These are phyloP conservation scores for Oryza glumipatula DNA, from an alignment of 176 grass and related monocot species.

Conservation along the genomic window DNA sequence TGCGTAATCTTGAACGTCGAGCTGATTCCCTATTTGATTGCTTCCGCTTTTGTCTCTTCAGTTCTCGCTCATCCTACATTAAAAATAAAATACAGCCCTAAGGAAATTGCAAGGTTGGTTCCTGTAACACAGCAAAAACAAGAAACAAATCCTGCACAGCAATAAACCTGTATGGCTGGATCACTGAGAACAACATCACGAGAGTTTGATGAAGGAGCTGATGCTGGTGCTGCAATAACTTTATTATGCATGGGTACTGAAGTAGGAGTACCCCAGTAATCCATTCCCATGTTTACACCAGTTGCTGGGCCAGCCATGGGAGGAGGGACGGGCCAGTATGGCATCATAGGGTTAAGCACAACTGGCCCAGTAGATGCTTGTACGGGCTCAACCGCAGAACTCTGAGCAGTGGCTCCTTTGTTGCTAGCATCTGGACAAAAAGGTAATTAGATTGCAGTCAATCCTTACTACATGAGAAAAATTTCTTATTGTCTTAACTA, in stretches of 20 bases:
- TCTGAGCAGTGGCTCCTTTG: slow-evolving; percentile 46
- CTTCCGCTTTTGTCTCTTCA: slow-evolving; percentile 65
- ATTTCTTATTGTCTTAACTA: not conserved
- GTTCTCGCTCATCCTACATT: slow-evolving; percentile 58
- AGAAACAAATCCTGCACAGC: slow-evolving; percentile 22
- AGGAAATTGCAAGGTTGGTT: slow-evolving; percentile 21
- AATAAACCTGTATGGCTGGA: slow-evolving; percentile 54
- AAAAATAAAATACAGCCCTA: slow-evolving; percentile 9
- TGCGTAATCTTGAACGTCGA: slow-evolving; percentile 65
- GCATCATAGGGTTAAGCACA: slow-evolving; percentile 66
- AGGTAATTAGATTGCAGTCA: slow-evolving; percentile 26
- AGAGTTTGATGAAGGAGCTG: slow-evolving; percentile 54
- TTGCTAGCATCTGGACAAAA: slow-evolving; percentile 43
- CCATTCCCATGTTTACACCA: slow-evolving; percentile 50
- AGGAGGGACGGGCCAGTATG: slow-evolving; percentile 55
- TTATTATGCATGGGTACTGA: slow-evolving; percentile 55
- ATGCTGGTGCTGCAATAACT: slow-evolving; percentile 44
- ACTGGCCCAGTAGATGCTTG: slow-evolving; percentile 54
- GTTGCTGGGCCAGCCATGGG: slow-evolving; percentile 60
- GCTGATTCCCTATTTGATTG: slow-evolving; percentile 76
- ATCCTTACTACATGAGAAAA: slow-evolving; percentile 20
- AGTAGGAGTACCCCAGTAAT: slow-evolving; percentile 62
- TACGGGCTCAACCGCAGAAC: slow-evolving; percentile 39
- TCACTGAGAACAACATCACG: slow-evolving; percentile 57
- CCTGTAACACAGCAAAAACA: slow-evolving; percentile 28